A percentile compares a stretch with the other conserved stretches of the same genome.
These are phyloP conservation scores for Cladosporium cucumerinum DNA, from an alignment of 2,329 filamentous ascomycete species.

Conservation along the genomic window DNA sequence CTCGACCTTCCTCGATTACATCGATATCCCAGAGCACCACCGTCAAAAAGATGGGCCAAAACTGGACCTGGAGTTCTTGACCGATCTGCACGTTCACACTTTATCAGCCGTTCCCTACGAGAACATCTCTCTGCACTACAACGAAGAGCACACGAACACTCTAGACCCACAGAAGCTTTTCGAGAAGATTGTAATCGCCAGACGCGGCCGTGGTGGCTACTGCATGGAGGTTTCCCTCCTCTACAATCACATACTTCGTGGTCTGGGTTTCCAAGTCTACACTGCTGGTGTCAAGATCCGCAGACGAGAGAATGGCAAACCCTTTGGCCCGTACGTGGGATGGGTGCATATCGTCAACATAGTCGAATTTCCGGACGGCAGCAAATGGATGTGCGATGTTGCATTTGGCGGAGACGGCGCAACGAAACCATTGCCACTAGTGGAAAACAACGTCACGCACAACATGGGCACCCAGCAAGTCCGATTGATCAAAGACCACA, in stretches of 20 bases:
- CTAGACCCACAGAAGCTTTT: slow-evolving; percentile 51
- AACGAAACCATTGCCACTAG: slow-evolving; percentile 56
- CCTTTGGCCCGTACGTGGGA: slow-evolving; percentile 23
- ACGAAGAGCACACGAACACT: slow-evolving; percentile 46
- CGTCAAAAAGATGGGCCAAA: slow-evolving; percentile 54
- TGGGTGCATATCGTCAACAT: slow-evolving; percentile 44
- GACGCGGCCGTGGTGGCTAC: slow-evolving; percentile 52
- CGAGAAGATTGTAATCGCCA: slow-evolving; percentile 47
- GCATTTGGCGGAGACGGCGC: slow-evolving; percentile 63
- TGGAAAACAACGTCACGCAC: slow-evolving; percentile 44
- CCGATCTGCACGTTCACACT: slow-evolving; percentile 24
- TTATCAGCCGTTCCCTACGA: slow-evolving; percentile 53
- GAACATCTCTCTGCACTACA: slow-evolving; percentile 56
- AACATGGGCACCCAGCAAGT: slow-evolving; percentile 27
- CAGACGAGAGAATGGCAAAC: slow-evolving; percentile 44
- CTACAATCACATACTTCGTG: slow-evolving; percentile 50
- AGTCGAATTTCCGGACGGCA: slow-evolving; percentile 49
- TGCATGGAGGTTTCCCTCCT: slow-evolving; percentile 59
- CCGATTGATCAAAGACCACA: slow-evolving; percentile 22
- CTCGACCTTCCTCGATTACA: slow-evolving; percentile 15
- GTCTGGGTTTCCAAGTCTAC: slow-evolving; percentile 48
- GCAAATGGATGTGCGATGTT: slow-evolving; percentile 58
- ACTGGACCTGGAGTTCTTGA: slow-evolving; percentile 28
- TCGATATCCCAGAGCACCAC: slow-evolving; percentile 15
- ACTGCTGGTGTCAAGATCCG: slow-evolving; percentile 40